Conservation (phyloP, 768 basidiomycete genomes). For the Termitomyces sp. region DNA sequence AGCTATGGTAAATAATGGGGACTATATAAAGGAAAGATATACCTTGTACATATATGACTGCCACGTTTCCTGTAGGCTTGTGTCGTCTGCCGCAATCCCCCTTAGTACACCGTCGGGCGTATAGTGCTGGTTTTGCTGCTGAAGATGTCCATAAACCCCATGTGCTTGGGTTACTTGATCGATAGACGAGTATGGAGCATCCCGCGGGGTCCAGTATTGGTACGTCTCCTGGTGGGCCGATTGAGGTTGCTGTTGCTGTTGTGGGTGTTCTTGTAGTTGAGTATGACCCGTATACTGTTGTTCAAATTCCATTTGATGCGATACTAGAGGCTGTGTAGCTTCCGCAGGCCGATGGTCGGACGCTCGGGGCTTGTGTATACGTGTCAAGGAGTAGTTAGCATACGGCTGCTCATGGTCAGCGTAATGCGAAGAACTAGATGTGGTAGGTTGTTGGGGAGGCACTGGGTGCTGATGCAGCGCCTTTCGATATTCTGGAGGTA, state of each 20-base stretch:
- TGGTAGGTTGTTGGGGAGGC: neutral
- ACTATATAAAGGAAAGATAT: conserved; percentile 5
- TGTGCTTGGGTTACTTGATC: conserved; percentile 16
- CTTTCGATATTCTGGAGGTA: conserved; percentile 20
- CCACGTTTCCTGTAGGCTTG: conserved; percentile 66
- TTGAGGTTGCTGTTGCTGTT: neutral
- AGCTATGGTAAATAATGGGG: neutral
- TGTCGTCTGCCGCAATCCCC: conserved; percentile 50
- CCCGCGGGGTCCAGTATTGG: conserved; percentile 27
- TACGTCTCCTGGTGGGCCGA: conserved; percentile 12
- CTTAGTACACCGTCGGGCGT: conserved; percentile 42
- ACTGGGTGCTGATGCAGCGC: neutral
- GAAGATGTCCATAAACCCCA: neutral
- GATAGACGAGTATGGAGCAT: conserved; percentile 17
- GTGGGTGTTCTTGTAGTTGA: neutral
- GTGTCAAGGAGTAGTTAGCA: neutral
- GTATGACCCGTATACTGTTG: neutral
- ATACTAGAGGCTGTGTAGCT: neutral
- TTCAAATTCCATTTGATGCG: neutral
- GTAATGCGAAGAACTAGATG: neutral
- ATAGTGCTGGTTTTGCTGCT: conserved; percentile 39
- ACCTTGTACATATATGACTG: conserved; percentile 62
- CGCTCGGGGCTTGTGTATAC: neutral
- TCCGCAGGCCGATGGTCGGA: neutral
- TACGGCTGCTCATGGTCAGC: neutral